Base-by-base conservation (phyloP, 495 filamentous ascomycete genomes). In the Xylona heveae region DNA sequence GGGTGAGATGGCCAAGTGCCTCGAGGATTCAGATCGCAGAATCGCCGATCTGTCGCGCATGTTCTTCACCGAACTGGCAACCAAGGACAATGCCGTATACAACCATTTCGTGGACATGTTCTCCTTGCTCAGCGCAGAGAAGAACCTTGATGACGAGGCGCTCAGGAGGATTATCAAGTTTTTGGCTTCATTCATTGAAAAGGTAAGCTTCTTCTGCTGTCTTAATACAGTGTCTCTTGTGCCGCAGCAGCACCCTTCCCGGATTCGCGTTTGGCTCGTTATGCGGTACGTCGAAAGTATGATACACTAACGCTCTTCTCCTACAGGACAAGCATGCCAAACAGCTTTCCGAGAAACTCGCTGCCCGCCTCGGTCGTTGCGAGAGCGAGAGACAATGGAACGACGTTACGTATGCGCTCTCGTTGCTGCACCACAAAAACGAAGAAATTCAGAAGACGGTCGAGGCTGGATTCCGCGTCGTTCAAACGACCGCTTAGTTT, bases 51-150 rank as follows among this genome's bases (percentile, higher is more conserved):
- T 99, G 41, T 76, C 82, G 16, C 62, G 81, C 19, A 99, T 95
- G 90, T 99, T 99, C 67, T 99, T 99, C 50, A 83, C 79, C 0
- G 88, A 99, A 55, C 60, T 99, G 8, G 76, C 79, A 20, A 91
- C 80, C 30, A 99, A 99, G 54, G 90, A 99, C 49, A 95, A 99
- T 48, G 90, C 90, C 0, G 82, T 99, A 3, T 99, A 99, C 45
- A 99, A 99, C 44, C 85, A 99, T 52, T 99, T 95, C 48, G 81
- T 95, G 7, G 90, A 99, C 44, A 99, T 99, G 80, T 99, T 99
- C 53, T 83, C 77, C 42, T 45, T 95, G 44, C 51, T 99, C 28
- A 82, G 78, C 27, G 78, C 81, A 0, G 84, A 90, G 41, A 63
- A 62, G 28, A 68, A 64, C 20, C 57, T 99, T 36, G 76, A 85